Evolutionary conservation across 352 stramenopile genomes (phyloP).

Genomic region (Globisporangium sylvaticum): DNA sequence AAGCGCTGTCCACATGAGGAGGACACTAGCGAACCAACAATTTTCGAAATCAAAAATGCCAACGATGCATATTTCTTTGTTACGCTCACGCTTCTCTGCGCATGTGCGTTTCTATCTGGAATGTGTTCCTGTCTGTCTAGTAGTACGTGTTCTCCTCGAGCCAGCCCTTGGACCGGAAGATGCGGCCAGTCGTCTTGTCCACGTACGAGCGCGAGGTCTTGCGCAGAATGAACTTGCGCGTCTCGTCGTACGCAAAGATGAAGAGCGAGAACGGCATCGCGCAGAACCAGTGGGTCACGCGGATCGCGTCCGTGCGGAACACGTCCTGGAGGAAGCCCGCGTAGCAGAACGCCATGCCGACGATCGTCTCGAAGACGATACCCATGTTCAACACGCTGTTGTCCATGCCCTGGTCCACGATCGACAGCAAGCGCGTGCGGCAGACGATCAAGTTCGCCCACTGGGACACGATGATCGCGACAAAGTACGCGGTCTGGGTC

Average conservation of each 20-base stretch:
- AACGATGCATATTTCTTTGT: neutral
- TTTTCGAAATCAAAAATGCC: neutral
- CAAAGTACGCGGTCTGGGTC: constrained; percentile 78
- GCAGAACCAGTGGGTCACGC: constrained; percentile 80
- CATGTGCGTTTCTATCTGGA: neutral
- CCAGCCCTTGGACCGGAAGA: constrained; percentile 56
- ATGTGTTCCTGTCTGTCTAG: constrained; percentile 22
- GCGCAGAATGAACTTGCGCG: constrained; percentile 82
- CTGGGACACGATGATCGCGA: constrained; percentile 77
- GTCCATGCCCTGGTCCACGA: constrained; percentile 82
- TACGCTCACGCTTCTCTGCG: neutral
- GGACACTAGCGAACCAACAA: neutral
- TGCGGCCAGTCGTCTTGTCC: constrained; percentile 52
- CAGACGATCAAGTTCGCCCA: constrained; percentile 85
- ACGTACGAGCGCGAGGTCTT: constrained; percentile 55
- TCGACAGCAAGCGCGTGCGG: constrained; percentile 83
- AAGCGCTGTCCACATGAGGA: neutral
- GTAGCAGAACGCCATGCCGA: constrained; percentile 79
- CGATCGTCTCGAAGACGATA: constrained; percentile 80
- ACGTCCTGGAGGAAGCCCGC: constrained; percentile 54
- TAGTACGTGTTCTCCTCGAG: constrained; percentile 83
- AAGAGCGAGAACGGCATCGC: constrained; percentile 80
- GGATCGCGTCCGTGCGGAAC: constrained; percentile 72
- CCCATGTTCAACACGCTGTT: constrained; percentile 89
- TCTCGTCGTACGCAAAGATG: constrained; percentile 86